Evolutionary conservation across 305 asterid species (phyloP).

Genomic region (Fraxinus baroniana): DNA sequence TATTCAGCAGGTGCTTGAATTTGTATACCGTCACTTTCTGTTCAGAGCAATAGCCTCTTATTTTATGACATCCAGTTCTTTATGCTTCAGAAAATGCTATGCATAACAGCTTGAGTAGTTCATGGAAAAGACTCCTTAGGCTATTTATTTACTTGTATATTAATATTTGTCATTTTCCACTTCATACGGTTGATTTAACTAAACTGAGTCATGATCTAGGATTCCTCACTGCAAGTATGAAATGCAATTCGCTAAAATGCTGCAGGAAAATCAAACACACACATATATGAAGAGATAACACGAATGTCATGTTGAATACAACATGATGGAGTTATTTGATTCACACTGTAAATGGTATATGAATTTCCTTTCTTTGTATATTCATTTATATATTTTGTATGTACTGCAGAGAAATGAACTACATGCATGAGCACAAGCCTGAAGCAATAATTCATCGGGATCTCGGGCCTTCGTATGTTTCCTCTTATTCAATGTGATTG

Average conservation of each 20-base stretch:
- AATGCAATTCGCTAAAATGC: not conserved
- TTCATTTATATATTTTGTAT: conserved; percentile 15
- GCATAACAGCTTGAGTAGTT: not conserved
- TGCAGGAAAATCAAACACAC: not conserved
- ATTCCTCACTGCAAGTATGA: not conserved
- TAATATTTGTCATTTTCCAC: not conserved
- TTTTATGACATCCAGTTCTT: not conserved
- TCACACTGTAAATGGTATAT: conserved; percentile 5
- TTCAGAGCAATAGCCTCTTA: conserved; percentile 2
- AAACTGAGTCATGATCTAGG: not conserved
- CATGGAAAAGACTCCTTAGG: not conserved
- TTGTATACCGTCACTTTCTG: not conserved
- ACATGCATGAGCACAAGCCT: conserved; percentile 82
- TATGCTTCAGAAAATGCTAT: not conserved
- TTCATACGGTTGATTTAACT: conserved; percentile 11
- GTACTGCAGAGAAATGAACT: conserved; percentile 77
- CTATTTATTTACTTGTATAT: not conserved
- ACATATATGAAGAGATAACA: not conserved
- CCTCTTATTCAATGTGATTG: conserved; percentile 17
- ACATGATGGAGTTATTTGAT: not conserved
- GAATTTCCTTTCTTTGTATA: conserved; percentile 17
- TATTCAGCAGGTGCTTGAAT: conserved; percentile 18
- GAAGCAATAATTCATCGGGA: conserved; percentile 89
- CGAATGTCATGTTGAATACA: conserved; percentile 9
- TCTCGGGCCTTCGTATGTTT: conserved; percentile 81